Evolutionary conservation across 306 rosid genomes (phyloP), one percentile per base, ranked within the genome.

Genomic region (Vigna angularis): DNA sequence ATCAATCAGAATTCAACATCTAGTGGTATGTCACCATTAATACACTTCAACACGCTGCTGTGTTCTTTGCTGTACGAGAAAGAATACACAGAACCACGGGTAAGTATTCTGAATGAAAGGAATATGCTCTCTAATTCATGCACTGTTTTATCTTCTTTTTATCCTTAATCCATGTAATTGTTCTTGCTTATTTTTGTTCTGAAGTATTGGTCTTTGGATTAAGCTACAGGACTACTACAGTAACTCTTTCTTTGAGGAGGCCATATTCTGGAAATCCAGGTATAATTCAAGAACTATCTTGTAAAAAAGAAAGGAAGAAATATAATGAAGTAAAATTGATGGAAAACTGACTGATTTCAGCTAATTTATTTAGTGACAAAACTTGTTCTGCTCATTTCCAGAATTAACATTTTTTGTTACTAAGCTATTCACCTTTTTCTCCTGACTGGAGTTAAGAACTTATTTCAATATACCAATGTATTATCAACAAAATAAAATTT

Each of bases 261-360:
- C 97, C 93, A 15, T 88, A 91, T 91, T 86, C 91, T 8, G 96
- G 97, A 78, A 83, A 92, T 84, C 98, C 97, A 82, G 96, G 98
- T 92, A 86, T 30, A 82, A 86, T 63, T 42, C 51, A 22, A 28
- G 44, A 67, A n/a, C 42, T 30, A 70, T 73, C 49, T 74, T 71
- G 63, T 4, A 28, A 20, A 32, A 40, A 59, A 20, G 20, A 77
- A 49, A 16, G 55, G 53, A 45, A 36, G 49, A 68, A 16, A 66
- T 56, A 2, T 38, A 58, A 44, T 10, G 1, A 49, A 72, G 42
- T 57, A 58, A 59, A 75, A 28, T 17, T 11, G 18, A 67, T 55
- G 44, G 26, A 75, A 69, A 1, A 16, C n/a, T 40, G 26, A 53
- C 58, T 17, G 28, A 55, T 74, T 10, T 50, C 34, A 20, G 64